Percentiles rank a stretch among this genome's conserved stretches.
phyloP scores from a whole-genome alignment of 176 grass and related monocot genomes.

The Eragrostis curvula region DNA sequence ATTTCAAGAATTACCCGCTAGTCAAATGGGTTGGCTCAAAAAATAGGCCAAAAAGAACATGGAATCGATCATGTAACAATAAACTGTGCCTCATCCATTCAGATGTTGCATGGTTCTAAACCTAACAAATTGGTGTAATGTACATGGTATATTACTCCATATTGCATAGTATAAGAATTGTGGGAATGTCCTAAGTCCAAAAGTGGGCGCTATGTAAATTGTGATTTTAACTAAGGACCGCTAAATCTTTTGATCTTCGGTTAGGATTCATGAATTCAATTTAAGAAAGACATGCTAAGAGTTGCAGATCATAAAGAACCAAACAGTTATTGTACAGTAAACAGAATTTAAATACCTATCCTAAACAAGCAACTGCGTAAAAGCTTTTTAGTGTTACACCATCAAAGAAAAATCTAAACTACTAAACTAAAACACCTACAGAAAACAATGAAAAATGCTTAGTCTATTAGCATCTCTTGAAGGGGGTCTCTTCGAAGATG shows the following conservation, averaged over 20 bases:
- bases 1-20: neutral
- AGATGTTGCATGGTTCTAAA: neutral
- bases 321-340: neutral
- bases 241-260: neutral
- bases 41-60: neutral
- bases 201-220: too few species aligned
- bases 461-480: neutral
- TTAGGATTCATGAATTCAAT: neutral
- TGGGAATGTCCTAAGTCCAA: neutral
- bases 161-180: neutral
- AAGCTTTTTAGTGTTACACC: neutral
- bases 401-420: neutral
- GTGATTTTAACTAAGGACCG: neutral
- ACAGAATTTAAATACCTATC: neutral
- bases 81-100: neutral
- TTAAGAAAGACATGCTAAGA: neutral
- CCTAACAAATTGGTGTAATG: neutral
- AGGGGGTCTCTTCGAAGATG: too few species aligned
- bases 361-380: neutral
- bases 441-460: neutral
- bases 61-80: neutral
- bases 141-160: neutral
- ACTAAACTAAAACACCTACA: neutral
- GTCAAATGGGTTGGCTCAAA: neutral
- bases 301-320: neutral